Conservation (phyloP, 2,329 filamentous ascomycete species). For the Fusarium multiceps region DNA sequence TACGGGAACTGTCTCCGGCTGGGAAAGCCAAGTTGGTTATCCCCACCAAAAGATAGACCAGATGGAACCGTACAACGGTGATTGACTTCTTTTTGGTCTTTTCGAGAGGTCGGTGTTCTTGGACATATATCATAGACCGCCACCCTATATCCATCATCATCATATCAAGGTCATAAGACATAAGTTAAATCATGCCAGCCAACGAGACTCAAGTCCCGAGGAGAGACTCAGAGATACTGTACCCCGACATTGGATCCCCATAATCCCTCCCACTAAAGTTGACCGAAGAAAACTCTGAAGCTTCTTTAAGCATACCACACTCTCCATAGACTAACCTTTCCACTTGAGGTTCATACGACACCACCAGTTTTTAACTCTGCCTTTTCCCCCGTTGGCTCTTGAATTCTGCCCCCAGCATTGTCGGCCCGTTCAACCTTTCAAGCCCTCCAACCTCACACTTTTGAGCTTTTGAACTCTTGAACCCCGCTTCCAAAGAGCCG, state of each 20-base stretch:
- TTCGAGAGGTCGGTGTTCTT: background rate
- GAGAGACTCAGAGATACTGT: too few relatives aligned
- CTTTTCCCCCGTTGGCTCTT: slow-evolving; percentile 11
- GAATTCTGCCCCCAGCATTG: background rate
- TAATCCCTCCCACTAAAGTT: slow-evolving; percentile 8
- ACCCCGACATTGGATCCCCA: background rate
- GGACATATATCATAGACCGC: slow-evolving; percentile 15
- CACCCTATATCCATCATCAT: background rate
- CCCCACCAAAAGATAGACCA: slow-evolving; percentile 21
- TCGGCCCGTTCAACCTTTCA: slow-evolving; percentile 37
- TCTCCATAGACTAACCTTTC: slow-evolving; percentile 34
- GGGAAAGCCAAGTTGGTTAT: slow-evolving; percentile 37
- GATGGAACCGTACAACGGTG: slow-evolving; percentile 8
- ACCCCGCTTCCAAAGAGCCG: slow-evolving; percentile 35
- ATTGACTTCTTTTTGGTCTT: slow-evolving; percentile 2
- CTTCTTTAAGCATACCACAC: slow-evolving; percentile 36
- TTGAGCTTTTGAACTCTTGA: background rate
- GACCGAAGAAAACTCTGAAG: slow-evolving; percentile 23
- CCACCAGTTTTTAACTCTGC: slow-evolving; percentile 20
- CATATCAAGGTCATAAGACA: slow-evolving; percentile 4
- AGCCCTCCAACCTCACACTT: slow-evolving; percentile 27
- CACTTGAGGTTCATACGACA: slow-evolving; percentile 29
- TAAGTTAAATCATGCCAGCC: slow-evolving; percentile 1
- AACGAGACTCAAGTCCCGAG: background rate
- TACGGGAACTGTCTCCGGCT: slow-evolving; percentile 44